These are phyloP conservation scores for Ustilago curta DNA, from an alignment of 1,284 basidiomycete species.

Conservation along the genomic window DNA sequence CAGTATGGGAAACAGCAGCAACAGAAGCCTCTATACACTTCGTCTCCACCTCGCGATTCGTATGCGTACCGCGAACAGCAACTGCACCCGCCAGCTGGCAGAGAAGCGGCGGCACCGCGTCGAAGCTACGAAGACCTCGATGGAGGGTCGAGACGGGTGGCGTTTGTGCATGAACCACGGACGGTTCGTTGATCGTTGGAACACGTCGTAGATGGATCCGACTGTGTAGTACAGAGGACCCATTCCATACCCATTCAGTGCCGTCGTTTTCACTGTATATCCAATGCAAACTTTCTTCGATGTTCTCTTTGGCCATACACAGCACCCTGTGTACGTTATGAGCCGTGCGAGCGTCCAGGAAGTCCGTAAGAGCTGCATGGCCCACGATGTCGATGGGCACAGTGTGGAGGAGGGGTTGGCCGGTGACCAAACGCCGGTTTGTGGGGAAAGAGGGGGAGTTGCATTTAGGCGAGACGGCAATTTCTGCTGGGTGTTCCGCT, in stretches of 20 bases:
- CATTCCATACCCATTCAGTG: neutral
- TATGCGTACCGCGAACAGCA: conserved; percentile 30
- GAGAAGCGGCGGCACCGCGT: conserved; percentile 12
- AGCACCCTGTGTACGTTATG: neutral
- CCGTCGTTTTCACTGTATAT: neutral
- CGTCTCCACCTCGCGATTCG: conserved; percentile 26
- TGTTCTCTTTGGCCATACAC: neutral
- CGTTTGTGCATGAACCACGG: conserved; percentile 39
- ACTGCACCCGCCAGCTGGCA: conserved; percentile 5
- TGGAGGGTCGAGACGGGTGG: conserved; percentile 29
- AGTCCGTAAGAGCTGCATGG: neutral
- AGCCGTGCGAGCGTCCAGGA: neutral
- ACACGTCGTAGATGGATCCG: conserved; percentile 29
- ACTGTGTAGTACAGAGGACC: too few relatives aligned
- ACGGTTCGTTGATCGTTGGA: conserved; percentile 43
- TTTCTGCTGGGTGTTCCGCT: neutral
- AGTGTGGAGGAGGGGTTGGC: conserved; percentile 8
- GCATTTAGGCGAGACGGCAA: conserved; percentile 5
- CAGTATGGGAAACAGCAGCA: conserved; percentile 13
- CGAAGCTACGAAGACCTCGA: conserved; percentile 44
- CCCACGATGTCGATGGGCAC: too few relatives aligned
- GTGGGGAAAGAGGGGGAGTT: neutral
- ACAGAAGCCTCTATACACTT: conserved; percentile 20
- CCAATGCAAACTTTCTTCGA: neutral
- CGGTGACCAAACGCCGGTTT: conserved; percentile 8